Percentiles rank a stretch among this genome's conserved stretches.
phyloP scores from a whole-genome alignment of 2,329 filamentous ascomycete genomes.

The Cadophora sp. region DNA sequence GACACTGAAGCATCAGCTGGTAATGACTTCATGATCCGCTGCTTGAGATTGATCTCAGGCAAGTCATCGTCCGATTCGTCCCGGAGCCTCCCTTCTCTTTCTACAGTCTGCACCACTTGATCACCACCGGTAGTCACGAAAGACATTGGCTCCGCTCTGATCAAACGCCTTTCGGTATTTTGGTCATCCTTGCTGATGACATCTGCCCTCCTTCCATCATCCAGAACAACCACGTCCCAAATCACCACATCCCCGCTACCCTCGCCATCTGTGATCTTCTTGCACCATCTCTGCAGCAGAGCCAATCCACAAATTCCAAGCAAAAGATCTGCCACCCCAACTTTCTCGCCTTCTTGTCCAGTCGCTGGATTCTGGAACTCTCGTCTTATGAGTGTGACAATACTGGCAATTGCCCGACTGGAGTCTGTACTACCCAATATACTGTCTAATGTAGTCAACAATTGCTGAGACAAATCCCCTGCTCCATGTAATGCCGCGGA shows the following conservation, averaged over 20 bases:
- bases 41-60: slow-evolving; percentile 56
- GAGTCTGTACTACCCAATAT: slow-evolving; percentile 74
- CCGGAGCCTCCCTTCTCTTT: slow-evolving; percentile 45
- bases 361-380: slow-evolving; percentile 70
- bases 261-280: slow-evolving; percentile 58
- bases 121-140: slow-evolving; percentile 39
- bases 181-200: slow-evolving; percentile 47
- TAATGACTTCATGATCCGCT: slow-evolving; percentile 60
- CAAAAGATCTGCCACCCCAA: slow-evolving; percentile 66
- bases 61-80: slow-evolving; percentile 49
- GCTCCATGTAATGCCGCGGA: slow-evolving; percentile 59
- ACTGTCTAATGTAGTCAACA: slow-evolving; percentile 66
- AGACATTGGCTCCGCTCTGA: slow-evolving; percentile 45
- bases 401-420: slow-evolving; percentile 70
- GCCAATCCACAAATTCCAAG: slow-evolving; percentile 66
- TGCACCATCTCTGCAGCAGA: slow-evolving; percentile 65
- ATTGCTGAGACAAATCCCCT: slow-evolving; percentile 62
- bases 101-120: slow-evolving; percentile 47
- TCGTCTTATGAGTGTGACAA: slow-evolving; percentile 66
- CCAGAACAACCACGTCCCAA: slow-evolving; percentile 71
- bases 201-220: slow-evolving; percentile 64
- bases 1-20: slow-evolving; percentile 63
- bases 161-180: slow-evolving; percentile 37
- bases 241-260: slow-evolving; percentile 61
- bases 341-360: slow-evolving; percentile 62